Evolutionary conservation across 306 rosid species (phyloP).

Genomic region (Fragaria ananassa): DNA sequence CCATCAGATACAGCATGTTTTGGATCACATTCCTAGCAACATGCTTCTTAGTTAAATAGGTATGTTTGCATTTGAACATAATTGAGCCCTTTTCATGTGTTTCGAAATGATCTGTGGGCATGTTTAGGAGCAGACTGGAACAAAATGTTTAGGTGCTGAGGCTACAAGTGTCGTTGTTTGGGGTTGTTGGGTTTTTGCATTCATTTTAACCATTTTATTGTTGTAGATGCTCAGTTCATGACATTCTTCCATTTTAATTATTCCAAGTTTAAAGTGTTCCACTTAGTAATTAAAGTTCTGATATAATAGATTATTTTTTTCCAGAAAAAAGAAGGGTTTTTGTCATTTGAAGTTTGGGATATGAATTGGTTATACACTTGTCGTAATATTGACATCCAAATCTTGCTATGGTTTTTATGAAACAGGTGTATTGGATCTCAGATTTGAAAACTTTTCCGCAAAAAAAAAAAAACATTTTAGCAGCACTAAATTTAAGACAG

Average conservation of each 20-base stretch:
- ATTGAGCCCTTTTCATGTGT: neutral
- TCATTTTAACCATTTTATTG: neutral
- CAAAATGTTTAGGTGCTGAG: neutral
- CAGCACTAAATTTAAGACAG: conserved; percentile 7
- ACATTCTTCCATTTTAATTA: neutral
- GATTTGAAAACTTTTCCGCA: neutral
- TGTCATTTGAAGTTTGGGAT: neutral
- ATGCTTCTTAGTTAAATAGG: neutral
- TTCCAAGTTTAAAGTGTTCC: neutral
- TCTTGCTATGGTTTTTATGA: conserved; percentile 14
- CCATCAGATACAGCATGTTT: neutral
- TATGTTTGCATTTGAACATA: neutral
- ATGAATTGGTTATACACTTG: neutral
- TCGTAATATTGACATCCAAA: neutral
- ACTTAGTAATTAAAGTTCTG: neutral
- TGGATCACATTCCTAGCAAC: neutral
- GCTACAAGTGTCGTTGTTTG: neutral
- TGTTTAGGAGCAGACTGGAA: neutral
- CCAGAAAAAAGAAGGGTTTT: neutral
- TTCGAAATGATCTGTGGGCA: neutral
- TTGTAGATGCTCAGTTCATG: neutral
- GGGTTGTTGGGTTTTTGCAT: neutral
- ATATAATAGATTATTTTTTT: neutral
- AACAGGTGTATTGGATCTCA: conserved; percentile 21
- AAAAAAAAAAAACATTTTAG: conserved; percentile 12